These are phyloP conservation scores for Candida sonorensis DNA, from an alignment of 805 yeast genomes.

Conservation along the genomic window DNA sequence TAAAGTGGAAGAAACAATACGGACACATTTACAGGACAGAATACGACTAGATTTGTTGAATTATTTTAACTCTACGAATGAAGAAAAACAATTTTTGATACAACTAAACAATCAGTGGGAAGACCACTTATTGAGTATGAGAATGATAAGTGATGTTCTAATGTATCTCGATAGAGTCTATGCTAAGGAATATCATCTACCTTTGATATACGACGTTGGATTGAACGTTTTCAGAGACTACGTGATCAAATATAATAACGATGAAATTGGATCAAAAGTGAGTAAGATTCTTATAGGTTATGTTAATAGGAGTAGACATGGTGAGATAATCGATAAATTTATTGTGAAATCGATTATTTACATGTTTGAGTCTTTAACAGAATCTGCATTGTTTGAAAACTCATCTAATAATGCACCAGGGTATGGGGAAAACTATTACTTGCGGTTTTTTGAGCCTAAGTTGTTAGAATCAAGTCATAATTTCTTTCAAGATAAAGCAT, in stretches of 20 bases:
- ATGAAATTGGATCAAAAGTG: conserved; percentile 44
- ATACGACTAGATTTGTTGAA: conserved; percentile 14
- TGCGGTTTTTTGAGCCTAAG: conserved; percentile 58
- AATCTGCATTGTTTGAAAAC: conserved; percentile 16
- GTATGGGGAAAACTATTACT: conserved; percentile 57
- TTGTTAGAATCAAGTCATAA: conserved; percentile 47
- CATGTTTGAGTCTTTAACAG: conserved; percentile 66
- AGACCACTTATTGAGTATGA: conserved; percentile 64
- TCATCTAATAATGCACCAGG: conserved; percentile 10
- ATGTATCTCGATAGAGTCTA: conserved; percentile 85
- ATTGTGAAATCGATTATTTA: conserved; percentile 53
- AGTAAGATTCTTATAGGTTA: conserved; percentile 46
- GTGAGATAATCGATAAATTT: conserved; percentile 49
- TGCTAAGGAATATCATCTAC: conserved; percentile 57
- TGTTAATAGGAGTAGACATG: conserved; percentile 47
- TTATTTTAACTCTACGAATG: conserved; percentile 10
- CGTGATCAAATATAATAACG: conserved; percentile 43
- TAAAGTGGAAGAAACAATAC: conserved; percentile 44
- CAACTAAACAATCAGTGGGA: conserved; percentile 49
- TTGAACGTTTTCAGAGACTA: conserved; percentile 56
- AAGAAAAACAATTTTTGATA: conserved; percentile 25
- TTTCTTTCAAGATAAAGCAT: conserved; percentile 46
- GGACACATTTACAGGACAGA: conserved; percentile 35
- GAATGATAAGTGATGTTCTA: conserved; percentile 74
- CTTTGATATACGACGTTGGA: conserved; percentile 68